A percentile compares a stretch with the other conserved stretches of the same genome.
Conservation (phyloP, 345 rosid genomes). For the Lagerstroemia speciosa region DNA sequence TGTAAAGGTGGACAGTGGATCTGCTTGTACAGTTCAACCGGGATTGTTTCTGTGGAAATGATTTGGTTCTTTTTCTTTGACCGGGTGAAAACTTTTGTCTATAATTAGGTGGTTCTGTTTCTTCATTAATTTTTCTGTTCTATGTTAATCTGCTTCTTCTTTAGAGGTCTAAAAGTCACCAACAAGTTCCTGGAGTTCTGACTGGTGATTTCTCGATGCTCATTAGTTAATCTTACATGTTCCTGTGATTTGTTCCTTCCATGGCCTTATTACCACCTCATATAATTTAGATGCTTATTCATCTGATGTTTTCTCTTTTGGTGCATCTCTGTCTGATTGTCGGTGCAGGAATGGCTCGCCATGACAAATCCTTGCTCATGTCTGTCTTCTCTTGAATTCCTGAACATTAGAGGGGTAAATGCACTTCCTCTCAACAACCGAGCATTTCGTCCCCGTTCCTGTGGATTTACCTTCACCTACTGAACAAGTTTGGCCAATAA, state of each 20-base stretch:
- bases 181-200: neutral
- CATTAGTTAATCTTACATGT: neutral
- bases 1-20: too few species aligned
- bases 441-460: neutral
- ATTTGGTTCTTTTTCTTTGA: neutral
- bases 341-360: constrained; percentile 2
- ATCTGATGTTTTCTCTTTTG: too few species aligned
- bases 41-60: too few species aligned
- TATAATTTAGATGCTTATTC: neutral
- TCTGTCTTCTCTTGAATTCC: neutral
- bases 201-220: neutral
- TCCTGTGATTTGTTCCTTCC: neutral
- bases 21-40: too few species aligned
- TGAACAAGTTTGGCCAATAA: neutral
- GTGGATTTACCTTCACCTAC: neutral
- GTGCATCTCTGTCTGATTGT: neutral
- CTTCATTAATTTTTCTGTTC: neutral
- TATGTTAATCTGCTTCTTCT: too few species aligned
- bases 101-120: neutral
- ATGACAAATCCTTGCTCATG: constrained; percentile 5
- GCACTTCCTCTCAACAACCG: neutral
- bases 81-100: neutral
- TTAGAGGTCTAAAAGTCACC: neutral
- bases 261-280: neutral
- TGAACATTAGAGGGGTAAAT: neutral